phyloP scores from a whole-genome alignment of 345 rosid genomes.

The Camelina sativa region DNA sequence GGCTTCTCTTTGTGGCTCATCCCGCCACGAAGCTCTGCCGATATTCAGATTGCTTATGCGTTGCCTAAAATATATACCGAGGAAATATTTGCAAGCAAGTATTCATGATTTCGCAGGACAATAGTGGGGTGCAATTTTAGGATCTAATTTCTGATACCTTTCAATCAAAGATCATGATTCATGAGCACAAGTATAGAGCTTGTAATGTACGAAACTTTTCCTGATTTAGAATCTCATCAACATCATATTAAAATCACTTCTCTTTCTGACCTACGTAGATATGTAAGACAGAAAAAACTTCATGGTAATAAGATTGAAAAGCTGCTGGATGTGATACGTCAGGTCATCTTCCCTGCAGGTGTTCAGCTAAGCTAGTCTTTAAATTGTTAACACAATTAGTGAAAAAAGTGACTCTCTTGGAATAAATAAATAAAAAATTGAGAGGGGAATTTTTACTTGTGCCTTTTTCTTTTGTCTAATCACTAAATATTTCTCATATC shows the following conservation, averaged over 20 bases:
- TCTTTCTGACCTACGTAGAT: constrained; percentile 56
- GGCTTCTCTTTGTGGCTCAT: constrained; percentile 77
- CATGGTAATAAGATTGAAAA: constrained; percentile 85
- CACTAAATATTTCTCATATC: background rate
- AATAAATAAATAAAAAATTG: background rate
- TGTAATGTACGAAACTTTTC: constrained; percentile 11
- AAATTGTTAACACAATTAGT: constrained; percentile 21
- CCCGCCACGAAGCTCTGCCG: constrained; percentile 62
- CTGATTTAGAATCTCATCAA: constrained; percentile 34
- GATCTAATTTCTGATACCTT: constrained; percentile 31
- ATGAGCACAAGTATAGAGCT: constrained; percentile 72
- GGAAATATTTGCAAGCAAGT: constrained; percentile 58
- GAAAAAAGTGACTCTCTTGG: constrained; percentile 10
- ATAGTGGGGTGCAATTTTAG: background rate
- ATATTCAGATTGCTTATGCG: constrained; percentile 62
- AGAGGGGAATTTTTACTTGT: background rate
- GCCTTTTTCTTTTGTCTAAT: no score
- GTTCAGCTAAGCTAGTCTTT: constrained; percentile 20
- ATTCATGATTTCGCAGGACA: background rate
- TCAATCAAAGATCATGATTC: constrained; percentile 69
- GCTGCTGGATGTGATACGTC: constrained; percentile 85
- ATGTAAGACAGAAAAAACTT: constrained; percentile 70
- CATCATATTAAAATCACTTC: constrained; percentile 19
- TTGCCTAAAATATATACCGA: constrained; percentile 59
- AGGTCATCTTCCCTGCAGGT: constrained; percentile 83